Base-by-base conservation (phyloP, 495 filamentous ascomycete species). In the Sabuloglossum arenarium region DNA sequence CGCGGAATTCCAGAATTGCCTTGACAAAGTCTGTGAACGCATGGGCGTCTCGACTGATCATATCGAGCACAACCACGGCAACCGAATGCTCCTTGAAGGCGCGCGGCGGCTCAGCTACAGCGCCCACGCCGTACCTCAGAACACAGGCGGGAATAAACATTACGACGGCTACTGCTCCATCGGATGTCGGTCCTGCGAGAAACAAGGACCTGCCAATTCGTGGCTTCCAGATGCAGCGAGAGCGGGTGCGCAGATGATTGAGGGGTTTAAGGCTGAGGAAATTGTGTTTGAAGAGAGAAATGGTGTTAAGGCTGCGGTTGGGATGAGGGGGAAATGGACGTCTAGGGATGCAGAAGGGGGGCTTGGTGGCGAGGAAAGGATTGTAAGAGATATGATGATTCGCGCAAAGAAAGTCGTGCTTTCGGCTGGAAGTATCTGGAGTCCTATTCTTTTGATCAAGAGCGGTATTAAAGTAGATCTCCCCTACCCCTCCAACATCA, bases 391-490 rank as follows among this genome's bases (percentile, higher is more conserved):
- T 59, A 72, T 93, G 16, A 71, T 79, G 42, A 74, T 94, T 52
- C 85, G 77, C 60, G 87, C 89, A 0, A 88, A 87, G 71, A 84
- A 80, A 60, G 86, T 95, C 0, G 75, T 96, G 24, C 67, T 94
- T 11, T 82, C 84, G 1, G 73, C 73, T 42, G 88, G 89, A 6
- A 75, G 79, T 1, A 67, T 96, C 50, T 75, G 85, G 55, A 85
- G 79, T 55, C 89, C 89, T 3, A 65, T 91, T 0, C 63, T 97
- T 6, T 70, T 95, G 42, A 68, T 80, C 60, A 82, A 81, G 29
- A 89, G 85, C 56, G 85, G 87, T 24, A 55, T 79, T 19, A 72
- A 69, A 61, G 75, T 76, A 63, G 55, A 67, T 56, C n/a, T 30
- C 6, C 37, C 21, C 12, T 34, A 0, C 29, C 24, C 24, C n/a